Conservation (phyloP, 371 early-diverging fungal genomes). For the Mortierella sp. region DNA sequence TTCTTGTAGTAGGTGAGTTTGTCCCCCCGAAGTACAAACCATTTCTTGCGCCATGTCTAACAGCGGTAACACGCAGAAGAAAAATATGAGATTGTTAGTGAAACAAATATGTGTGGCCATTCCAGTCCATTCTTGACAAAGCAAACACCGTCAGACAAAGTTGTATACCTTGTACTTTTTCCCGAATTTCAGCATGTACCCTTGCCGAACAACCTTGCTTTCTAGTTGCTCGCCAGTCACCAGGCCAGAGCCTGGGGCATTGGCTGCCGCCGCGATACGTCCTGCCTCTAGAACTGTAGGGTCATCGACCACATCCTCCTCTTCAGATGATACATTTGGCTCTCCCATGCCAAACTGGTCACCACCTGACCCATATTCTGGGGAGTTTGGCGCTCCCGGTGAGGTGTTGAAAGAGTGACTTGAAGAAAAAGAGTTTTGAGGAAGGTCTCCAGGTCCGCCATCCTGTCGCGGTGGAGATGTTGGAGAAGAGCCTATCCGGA, state of each 20-base stretch:
- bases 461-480: slow-evolving; percentile 22
- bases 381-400: slow-evolving; percentile 48
- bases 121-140: not conserved
- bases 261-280: slow-evolving; percentile 46
- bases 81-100: slow-evolving; percentile 3
- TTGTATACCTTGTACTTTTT: slow-evolving; percentile 68
- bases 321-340: slow-evolving; percentile 36
- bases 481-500: slow-evolving; percentile 22
- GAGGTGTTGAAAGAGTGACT: slow-evolving; percentile 28
- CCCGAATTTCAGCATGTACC: slow-evolving; percentile 78
- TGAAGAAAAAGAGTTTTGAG: slow-evolving; percentile 46
- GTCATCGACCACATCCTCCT: slow-evolving; percentile 56
- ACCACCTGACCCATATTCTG: slow-evolving; percentile 37
- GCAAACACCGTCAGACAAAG: not conserved
- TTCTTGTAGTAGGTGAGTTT: slow-evolving; percentile 87
- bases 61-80: not conserved
- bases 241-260: slow-evolving; percentile 51
- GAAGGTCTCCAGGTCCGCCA: slow-evolving; percentile 5
- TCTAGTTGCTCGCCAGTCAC: slow-evolving; percentile 55
- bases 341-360: slow-evolving; percentile 38
- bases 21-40: slow-evolving; percentile 86
- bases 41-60: slow-evolving; percentile 86
- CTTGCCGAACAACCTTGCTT: slow-evolving; percentile 73
- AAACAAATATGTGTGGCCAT: slow-evolving; percentile 8
- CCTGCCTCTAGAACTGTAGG: slow-evolving; percentile 45